These are phyloP conservation scores for Hypoxylon sp. DNA, from an alignment of 2,329 filamentous ascomycete species.

Conservation along the genomic window DNA sequence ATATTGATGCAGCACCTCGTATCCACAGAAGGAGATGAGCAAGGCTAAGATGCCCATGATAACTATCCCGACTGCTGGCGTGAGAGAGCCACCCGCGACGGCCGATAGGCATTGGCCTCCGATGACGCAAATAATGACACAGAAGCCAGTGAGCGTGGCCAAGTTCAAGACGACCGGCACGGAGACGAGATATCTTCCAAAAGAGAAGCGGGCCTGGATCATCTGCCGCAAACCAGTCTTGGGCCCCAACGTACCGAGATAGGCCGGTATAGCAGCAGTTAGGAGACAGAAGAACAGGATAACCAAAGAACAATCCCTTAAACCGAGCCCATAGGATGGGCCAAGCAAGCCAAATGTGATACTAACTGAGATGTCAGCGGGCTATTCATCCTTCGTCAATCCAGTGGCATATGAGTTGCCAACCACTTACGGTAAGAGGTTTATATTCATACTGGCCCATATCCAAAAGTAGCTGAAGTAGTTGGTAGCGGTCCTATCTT, in stretches of 20 bases:
- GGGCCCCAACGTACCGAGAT: constrained; percentile 71
- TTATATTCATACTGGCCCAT: constrained; percentile 53
- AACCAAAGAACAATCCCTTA: constrained; percentile 70
- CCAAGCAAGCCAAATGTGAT: constrained; percentile 76
- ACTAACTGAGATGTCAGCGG: constrained; percentile 52
- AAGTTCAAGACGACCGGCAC: constrained; percentile 75
- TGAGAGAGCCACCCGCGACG: constrained; percentile 64
- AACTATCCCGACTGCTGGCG: constrained; percentile 71
- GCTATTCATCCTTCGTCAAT: background rate
- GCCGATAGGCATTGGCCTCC: constrained; percentile 72
- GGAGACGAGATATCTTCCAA: constrained; percentile 71
- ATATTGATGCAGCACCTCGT: constrained; percentile 69
- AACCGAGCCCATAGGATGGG: constrained; percentile 66
- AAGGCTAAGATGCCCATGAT: constrained; percentile 71
- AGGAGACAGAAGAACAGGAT: constrained; percentile 76
- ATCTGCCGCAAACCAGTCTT: constrained; percentile 77
- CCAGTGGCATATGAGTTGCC: background rate
- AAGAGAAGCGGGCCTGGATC: constrained; percentile 75
- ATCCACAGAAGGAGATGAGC: constrained; percentile 75
- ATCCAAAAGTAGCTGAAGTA: constrained; percentile 53
- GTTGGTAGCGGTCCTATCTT: constrained; percentile 51
- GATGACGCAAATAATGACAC: constrained; percentile 72
- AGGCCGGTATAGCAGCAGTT: constrained; percentile 68
- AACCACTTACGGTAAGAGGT: constrained; percentile 51
- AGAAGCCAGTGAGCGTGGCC: constrained; percentile 74